Evolutionary conservation across 495 filamentous ascomycete species (phyloP).

Genomic region (Trichoderma orchidacearum): DNA sequence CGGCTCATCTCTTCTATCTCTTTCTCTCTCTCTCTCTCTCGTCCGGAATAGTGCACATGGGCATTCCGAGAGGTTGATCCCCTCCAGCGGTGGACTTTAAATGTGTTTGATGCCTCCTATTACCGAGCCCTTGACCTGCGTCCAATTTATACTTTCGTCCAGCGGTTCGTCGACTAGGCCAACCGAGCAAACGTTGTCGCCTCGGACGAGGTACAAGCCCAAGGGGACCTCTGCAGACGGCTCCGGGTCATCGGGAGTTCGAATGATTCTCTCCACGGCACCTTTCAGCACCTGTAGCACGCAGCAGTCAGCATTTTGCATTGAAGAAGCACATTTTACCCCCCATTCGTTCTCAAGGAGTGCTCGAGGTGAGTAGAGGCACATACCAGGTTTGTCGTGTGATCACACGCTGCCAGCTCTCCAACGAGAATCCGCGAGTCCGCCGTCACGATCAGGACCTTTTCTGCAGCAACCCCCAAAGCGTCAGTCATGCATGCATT

Average conservation of each 20-base stretch:
- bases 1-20: background rate
- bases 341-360: background rate
- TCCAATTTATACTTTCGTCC: constrained; percentile 82
- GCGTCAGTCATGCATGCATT: background rate
- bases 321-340: background rate
- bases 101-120: constrained; percentile 68
- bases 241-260: constrained; percentile 67
- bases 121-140: constrained; percentile 70
- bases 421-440: constrained; percentile 86
- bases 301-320: background rate
- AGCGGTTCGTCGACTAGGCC: constrained; percentile 82
- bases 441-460: constrained; percentile 78
- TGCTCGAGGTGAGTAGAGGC: background rate
- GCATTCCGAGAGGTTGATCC: background rate
- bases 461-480: constrained; percentile 43
- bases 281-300: constrained; percentile 50
- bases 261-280: constrained; percentile 82
- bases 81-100: constrained; percentile 5
- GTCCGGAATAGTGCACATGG: background rate
- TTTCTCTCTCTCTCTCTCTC: background rate
- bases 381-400: constrained; percentile 73
- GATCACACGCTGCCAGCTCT: constrained; percentile 73
- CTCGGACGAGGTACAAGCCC: constrained; percentile 83
- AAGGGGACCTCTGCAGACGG: constrained; percentile 68
- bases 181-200: constrained; percentile 87